Evolutionary conservation across 768 basidiomycete species (phyloP).

Genomic region (Lanmaoa rubissima): DNA sequence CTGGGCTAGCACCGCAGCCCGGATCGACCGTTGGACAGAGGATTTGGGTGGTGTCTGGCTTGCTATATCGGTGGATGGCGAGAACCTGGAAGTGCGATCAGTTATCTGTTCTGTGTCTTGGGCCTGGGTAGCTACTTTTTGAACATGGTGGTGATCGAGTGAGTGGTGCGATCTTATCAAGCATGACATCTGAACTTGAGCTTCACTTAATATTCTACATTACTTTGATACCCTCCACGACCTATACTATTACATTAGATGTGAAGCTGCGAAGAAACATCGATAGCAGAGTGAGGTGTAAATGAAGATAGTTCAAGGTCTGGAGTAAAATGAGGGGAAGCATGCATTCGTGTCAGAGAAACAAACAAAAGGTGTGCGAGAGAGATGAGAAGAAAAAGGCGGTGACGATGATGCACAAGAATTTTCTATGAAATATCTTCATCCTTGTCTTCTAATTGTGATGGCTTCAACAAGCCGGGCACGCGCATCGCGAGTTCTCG

Average conservation of each 20-base stretch:
- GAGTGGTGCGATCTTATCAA: constrained; percentile 16
- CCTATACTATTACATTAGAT: constrained; percentile 40
- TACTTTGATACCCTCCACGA: constrained; percentile 28
- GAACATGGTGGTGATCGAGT: constrained; percentile 53
- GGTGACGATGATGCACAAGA: constrained; percentile 28
- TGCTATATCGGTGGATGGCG: constrained; percentile 75
- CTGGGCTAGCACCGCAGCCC: constrained; percentile 67
- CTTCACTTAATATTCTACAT: constrained; percentile 28
- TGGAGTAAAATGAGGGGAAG: constrained; percentile 17
- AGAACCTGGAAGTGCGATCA: constrained; percentile 49
- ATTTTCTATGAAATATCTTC: constrained; percentile 57
- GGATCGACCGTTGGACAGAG: constrained; percentile 88
- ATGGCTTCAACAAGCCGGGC: constrained; percentile 97
- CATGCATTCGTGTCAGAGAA: constrained; percentile 32
- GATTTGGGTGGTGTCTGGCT: constrained; percentile 91
- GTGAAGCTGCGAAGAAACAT: constrained; percentile 29
- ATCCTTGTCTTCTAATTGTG: constrained; percentile 91
- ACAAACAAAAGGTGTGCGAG: constrained; percentile 23
- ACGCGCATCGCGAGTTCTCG: constrained; percentile 88
- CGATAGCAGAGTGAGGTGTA: constrained; percentile 32
- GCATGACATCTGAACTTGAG: background rate
- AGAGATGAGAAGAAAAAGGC: constrained; percentile 24
- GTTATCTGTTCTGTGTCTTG: background rate
- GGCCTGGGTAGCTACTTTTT: constrained; percentile 53
- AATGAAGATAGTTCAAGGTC: constrained; percentile 31